A percentile compares a stretch with the other conserved stretches of the same genome.
Evolutionary conservation across 2,329 filamentous ascomycete species (phyloP).

Genomic region (Pseudogymnoascus sp.): DNA sequence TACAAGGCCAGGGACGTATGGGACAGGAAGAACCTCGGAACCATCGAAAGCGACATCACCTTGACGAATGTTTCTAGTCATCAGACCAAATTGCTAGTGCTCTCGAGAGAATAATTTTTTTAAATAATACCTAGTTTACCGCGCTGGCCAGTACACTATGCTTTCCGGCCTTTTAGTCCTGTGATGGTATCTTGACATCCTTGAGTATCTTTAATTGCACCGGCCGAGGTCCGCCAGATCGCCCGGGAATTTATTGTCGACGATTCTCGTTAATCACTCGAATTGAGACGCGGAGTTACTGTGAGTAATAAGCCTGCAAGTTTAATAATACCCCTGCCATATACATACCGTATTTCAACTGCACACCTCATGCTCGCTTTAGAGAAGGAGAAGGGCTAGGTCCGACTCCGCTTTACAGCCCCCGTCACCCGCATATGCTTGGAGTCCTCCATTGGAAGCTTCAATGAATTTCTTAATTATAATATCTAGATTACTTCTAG

Average conservation of each 20-base stretch:
- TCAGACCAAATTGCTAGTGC: conserved; percentile 11
- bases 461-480: neutral
- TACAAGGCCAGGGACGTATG: conserved; percentile 17
- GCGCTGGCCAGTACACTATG: neutral
- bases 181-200: neutral
- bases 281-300: neutral
- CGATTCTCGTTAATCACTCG: neutral
- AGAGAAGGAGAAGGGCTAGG: neutral
- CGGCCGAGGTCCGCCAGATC: neutral
- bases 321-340: neutral
- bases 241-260: neutral
- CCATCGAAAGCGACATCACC: conserved; percentile 3
- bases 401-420: neutral
- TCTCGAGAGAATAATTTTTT: neutral
- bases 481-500: neutral
- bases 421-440: neutral
- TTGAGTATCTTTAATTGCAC: neutral
- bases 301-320: neutral
- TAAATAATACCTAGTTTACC: neutral
- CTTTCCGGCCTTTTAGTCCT: neutral
- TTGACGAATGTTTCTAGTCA: conserved; percentile 13
- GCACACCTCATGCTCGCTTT: neutral
- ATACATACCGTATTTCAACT: neutral
- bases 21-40: conserved; percentile 13
- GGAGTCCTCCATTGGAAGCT: neutral